Conservation (phyloP, 768 basidiomycete species). For the Xerocomellus amylosporus region DNA sequence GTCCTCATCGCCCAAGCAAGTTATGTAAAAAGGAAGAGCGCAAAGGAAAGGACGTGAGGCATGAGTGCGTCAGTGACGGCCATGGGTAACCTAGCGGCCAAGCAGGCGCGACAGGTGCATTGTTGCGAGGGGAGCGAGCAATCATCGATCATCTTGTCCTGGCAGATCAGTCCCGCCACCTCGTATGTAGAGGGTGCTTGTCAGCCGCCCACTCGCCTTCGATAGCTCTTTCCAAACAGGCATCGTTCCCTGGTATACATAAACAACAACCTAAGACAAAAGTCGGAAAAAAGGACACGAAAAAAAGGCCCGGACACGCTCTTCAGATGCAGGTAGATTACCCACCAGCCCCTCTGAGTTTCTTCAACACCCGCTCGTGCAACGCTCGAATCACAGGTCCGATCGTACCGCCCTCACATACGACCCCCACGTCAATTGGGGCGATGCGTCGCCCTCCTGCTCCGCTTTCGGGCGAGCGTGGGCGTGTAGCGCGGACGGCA, state of each 20-base stretch:
- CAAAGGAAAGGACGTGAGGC: no score
- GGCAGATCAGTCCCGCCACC: no score
- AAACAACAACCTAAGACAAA: not conserved
- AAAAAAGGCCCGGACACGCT: not conserved
- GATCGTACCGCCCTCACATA: slow-evolving; percentile 53
- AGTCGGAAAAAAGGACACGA: not conserved
- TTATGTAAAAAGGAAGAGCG: no score
- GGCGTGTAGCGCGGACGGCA: slow-evolving; percentile 40
- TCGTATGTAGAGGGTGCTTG: no score
- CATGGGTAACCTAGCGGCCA: no score
- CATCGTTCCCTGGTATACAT: not conserved
- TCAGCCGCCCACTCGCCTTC: not conserved
- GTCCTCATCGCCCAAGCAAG: no score
- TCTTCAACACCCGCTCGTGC: slow-evolving; percentile 44
- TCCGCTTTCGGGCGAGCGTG: slow-evolving; percentile 3
- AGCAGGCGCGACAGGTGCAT: no score
- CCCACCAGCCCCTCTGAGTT: slow-evolving; percentile 17
- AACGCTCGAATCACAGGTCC: slow-evolving; percentile 47
- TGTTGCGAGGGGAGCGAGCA: no score
- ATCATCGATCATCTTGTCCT: no score
- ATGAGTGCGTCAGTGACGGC: no score
- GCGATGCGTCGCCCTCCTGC: slow-evolving; percentile 42
- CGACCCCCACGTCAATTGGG: slow-evolving; percentile 57
- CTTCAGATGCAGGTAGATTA: not conserved
- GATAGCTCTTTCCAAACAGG: not conserved